Evolutionary conservation across 805 yeast species (phyloP).

Genomic region (Starmerella tilneyi): DNA sequence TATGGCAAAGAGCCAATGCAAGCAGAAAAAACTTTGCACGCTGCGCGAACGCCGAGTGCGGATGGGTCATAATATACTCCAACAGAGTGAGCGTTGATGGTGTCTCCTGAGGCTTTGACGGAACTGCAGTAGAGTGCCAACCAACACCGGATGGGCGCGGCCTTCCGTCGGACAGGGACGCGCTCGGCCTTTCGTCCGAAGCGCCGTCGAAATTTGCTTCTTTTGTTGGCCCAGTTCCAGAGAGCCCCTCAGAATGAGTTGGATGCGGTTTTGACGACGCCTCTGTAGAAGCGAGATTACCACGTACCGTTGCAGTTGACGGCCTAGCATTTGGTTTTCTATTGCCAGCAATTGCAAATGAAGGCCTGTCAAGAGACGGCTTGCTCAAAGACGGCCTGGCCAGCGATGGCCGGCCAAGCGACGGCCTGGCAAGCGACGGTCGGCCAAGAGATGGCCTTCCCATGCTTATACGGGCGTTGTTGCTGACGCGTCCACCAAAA

Average conservation of each 20-base stretch:
- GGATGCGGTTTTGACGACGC: not conserved
- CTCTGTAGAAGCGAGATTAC: not conserved
- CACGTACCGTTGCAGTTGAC: not conserved
- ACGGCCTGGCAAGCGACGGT: constrained; percentile 13
- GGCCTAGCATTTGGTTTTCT: not conserved
- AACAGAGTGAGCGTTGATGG: constrained; percentile 59
- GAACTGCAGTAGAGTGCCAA: constrained; percentile 45
- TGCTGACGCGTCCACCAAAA: constrained; percentile 21
- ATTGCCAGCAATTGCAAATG: not conserved
- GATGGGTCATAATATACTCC: constrained; percentile 58
- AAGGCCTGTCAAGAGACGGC: constrained; percentile 7
- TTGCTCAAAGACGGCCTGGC: constrained; percentile 5
- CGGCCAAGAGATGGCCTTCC: constrained; percentile 13
- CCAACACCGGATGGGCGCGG: constrained; percentile 13
- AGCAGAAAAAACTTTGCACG: constrained; percentile 71
- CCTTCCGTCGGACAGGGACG: not conserved
- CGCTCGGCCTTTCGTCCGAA: not conserved
- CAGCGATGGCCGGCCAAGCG: constrained; percentile 4
- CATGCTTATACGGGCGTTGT: constrained; percentile 12
- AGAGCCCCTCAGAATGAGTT: no score
- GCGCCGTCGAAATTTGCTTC: not conserved
- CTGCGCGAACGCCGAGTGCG: constrained; percentile 57
- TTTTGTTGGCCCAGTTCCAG: no score
- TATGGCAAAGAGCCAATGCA: constrained; percentile 76
- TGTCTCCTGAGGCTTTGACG: constrained; percentile 35